phyloP scores from a whole-genome alignment of 2,329 filamentous ascomycete species.

The Gremmenia infestans region DNA sequence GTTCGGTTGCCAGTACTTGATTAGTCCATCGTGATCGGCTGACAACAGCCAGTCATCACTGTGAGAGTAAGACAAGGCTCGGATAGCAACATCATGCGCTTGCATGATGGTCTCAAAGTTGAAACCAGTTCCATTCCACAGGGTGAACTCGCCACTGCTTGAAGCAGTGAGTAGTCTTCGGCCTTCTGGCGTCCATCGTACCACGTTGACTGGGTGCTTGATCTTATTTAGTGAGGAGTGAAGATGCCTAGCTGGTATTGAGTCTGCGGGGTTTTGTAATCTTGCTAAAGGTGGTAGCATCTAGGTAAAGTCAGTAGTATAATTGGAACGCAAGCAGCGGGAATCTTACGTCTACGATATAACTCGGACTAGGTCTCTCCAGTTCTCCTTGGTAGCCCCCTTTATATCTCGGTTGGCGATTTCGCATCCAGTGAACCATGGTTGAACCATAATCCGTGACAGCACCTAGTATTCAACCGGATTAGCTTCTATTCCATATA shows the following conservation, averaged over 20 bases:
- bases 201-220: constrained; percentile 94
- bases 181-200: constrained; percentile 96
- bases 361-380: constrained; percentile 83
- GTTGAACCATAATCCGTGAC: constrained; percentile 93
- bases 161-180: constrained; percentile 86
- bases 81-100: constrained; percentile 85
- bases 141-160: constrained; percentile 93
- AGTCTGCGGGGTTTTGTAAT: constrained; percentile 70
- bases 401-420: constrained; percentile 71
- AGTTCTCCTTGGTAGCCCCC: constrained; percentile 66
- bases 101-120: constrained; percentile 99
- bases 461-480: constrained; percentile 52
- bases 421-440: constrained; percentile 85
- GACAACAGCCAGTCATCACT: constrained; percentile 97
- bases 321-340: neutral
- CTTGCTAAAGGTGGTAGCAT: constrained; percentile 83
- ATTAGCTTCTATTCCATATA: neutral
- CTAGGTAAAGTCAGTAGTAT: constrained; percentile 39
- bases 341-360: constrained; percentile 72
- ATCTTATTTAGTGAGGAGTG: constrained; percentile 99
- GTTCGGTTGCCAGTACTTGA: constrained; percentile 99
- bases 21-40: constrained; percentile 86
- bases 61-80: constrained; percentile 82
- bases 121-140: constrained; percentile 98
- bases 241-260: constrained; percentile 88